Evolutionary conservation across 2,329 filamentous ascomycete genomes (phyloP).

Genomic region (Alternaria dauci): DNA sequence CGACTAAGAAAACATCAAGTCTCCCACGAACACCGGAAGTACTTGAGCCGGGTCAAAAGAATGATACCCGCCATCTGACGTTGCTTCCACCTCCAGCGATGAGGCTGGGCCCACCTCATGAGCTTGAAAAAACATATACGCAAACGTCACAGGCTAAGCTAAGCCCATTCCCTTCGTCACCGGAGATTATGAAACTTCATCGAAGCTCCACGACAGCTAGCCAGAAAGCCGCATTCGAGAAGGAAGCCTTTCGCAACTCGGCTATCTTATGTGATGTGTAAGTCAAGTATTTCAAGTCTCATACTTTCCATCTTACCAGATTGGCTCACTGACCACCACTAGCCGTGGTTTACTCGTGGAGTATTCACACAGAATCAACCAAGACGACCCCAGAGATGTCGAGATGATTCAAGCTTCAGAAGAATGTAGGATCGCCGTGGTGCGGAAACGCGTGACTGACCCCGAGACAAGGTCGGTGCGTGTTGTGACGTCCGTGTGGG

Average conservation of each 20-base stretch:
- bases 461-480: conserved; percentile 44
- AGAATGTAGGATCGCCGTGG: conserved; percentile 53
- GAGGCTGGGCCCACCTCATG: conserved; percentile 23
- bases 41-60: conserved; percentile 20
- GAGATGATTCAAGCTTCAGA: conserved; percentile 52
- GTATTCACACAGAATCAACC: conserved; percentile 51
- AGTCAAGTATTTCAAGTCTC: conserved; percentile 15
- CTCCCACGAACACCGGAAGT: conserved; percentile 29
- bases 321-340: conserved; percentile 6
- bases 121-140: conserved; percentile 20
- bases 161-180: conserved; percentile 28
- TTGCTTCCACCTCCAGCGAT: conserved; percentile 38
- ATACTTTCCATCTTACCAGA: neutral
- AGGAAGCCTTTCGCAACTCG: conserved; percentile 54
- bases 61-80: conserved; percentile 24
- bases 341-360: conserved; percentile 53
- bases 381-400: conserved; percentile 48
- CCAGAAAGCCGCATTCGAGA: conserved; percentile 51
- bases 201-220: conserved; percentile 45
- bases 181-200: conserved; percentile 35
- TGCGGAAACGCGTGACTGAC: conserved; percentile 54
- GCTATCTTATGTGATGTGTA: conserved; percentile 57
- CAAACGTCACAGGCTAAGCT: conserved; percentile 30
- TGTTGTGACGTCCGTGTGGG: conserved; percentile 57
- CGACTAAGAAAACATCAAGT: conserved; percentile 21